Base-by-base conservation (phyloP, 257 asterid genomes). In the Agastache rugosa region DNA sequence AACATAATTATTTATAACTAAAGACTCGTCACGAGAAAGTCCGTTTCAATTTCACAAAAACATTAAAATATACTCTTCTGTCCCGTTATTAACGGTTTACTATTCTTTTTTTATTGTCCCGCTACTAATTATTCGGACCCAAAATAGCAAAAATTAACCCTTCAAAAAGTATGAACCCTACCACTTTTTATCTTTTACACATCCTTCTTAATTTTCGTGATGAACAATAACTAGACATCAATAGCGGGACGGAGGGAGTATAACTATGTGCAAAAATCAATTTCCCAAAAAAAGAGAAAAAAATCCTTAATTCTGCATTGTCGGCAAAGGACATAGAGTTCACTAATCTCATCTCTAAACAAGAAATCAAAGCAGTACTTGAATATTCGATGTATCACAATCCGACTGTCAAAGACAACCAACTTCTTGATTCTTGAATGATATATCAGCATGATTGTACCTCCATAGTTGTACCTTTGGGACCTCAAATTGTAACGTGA, bases 401-500 rank as follows among this genome's bases (percentile, higher is more conserved):
- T 51, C 58, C 8, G 9, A 53, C 14, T 53, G 14, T 3, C 11
- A 53, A 19, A 53, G 14, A 1, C 19, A 19, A 9, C 27, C 4
- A 27, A 14, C 8, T 58, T 58, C 4, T 54, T 12, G 63, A 27
- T 14, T 23, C 4, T 25, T 27, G 41, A 59, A 59, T 59, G 42
- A 59, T 16, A 59, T 15, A 11, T 59, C 11, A 39, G 25, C 56
- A 39, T 22, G 48, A 37, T 41, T 16, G 56, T 56, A 41, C 67
- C 27, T 41, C 25, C 39, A 41, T 14, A 9, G 67, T 23, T 71
- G 75, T 56, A 71, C 75, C 67, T 71, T 39, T 15, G 42, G 63
- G 65, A 27, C 64, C 17, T 59, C 41, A 14, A 59, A 6, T 27
- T 29, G 22, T 27, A 8, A 15, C 11, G 4, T 5, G 7, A 3